phyloP scores from a whole-genome alignment of 2,329 filamentous ascomycete species.

The Trichophyton simii region DNA sequence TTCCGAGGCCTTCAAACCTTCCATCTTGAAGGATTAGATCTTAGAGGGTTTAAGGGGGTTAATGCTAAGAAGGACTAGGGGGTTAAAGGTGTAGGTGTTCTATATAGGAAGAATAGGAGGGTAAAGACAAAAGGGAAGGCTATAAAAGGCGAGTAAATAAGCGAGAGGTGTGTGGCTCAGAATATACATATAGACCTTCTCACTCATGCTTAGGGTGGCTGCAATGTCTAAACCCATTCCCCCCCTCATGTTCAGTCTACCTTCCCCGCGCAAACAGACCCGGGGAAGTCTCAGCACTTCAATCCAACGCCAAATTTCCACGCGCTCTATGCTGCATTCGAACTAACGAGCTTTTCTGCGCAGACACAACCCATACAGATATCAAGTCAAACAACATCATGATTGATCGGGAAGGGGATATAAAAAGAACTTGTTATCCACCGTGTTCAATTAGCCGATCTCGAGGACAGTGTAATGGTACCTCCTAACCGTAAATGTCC shows the following conservation, averaged over 20 bases:
- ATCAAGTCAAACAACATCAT: neutral
- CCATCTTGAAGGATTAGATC: no score
- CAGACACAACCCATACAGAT: neutral
- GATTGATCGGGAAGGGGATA: constrained; percentile 18
- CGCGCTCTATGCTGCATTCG: neutral
- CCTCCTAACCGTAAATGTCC: constrained; percentile 13
- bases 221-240: neutral
- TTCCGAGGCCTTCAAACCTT: no score
- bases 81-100: no score
- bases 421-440: constrained; percentile 12
- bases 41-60: no score
- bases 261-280: neutral
- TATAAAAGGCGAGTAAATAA: no score
- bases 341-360: neutral
- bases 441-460: constrained; percentile 18
- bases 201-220: no score
- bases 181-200: no score
- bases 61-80: no score
- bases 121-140: no score
- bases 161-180: no score
- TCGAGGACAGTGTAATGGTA: constrained; percentile 17
- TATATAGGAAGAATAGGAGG: no score
- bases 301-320: neutral
- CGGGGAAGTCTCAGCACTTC: neutral
- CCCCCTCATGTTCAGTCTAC: neutral